A percentile compares a stretch with the other conserved stretches of the same genome.
Evolutionary conservation across 164 flowering plant species (phyloP).

Genomic region (Stephania japonica): DNA sequence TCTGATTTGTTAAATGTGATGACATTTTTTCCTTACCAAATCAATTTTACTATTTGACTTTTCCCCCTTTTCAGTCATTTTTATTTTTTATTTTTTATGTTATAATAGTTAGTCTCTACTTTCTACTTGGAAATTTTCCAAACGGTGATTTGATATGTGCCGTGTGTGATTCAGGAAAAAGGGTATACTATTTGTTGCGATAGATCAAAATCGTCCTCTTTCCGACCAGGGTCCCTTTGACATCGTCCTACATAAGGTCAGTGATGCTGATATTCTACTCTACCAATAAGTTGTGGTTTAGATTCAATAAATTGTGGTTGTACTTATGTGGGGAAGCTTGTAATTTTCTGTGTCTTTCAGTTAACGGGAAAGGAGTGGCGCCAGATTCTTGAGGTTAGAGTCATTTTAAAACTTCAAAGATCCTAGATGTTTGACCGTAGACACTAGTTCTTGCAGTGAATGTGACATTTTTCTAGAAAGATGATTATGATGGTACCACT

Average conservation of each 20-base stretch:
- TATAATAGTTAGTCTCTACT: not conserved
- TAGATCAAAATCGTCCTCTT: conserved; percentile 60
- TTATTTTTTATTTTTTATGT: too few relatives aligned
- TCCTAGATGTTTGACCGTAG: not conserved
- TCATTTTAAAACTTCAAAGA: conserved; percentile 7
- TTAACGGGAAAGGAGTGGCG: conserved; percentile 68
- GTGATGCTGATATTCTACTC: not conserved
- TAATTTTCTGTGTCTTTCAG: conserved; percentile 14
- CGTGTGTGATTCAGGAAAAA: conserved; percentile 54
- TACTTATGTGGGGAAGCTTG: not conserved
- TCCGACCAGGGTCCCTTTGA: conserved; percentile 95
- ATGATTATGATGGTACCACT: too few relatives aligned
- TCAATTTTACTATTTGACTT: too few relatives aligned
- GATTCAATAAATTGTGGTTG: not conserved
- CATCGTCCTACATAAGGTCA: conserved; percentile 79
- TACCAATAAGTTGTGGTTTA: not conserved
- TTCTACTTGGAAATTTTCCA: not conserved
- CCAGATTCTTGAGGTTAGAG: conserved; percentile 86
- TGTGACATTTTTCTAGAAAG: not conserved
- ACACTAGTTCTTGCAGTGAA: not conserved
- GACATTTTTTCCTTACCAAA: too few relatives aligned
- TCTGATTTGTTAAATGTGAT: too few relatives aligned
- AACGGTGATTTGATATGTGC: not conserved
- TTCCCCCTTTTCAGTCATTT: too few relatives aligned
- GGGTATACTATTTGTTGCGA: conserved; percentile 73